A percentile compares a stretch with the other conserved stretches of the same genome.
Evolutionary conservation across 2,329 filamentous ascomycete species (phyloP).

Genomic region (Leptographium flavum): DNA sequence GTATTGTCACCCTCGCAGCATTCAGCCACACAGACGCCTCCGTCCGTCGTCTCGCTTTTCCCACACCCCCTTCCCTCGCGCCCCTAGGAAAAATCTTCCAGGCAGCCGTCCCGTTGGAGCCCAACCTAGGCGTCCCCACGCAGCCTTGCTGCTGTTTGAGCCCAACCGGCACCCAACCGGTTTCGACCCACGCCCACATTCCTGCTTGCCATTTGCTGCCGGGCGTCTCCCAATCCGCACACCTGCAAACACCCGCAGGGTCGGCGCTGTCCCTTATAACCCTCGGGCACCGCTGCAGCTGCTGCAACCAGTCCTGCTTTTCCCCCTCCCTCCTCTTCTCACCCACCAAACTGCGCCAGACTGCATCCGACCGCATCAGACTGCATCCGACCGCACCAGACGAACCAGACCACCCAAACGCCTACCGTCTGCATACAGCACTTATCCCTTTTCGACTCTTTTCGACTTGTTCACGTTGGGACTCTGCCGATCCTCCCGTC

Average conservation of each 20-base stretch:
- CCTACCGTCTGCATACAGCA: neutral
- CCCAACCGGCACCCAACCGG: neutral
- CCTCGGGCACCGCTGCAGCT: constrained; percentile 20
- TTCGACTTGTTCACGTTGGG: too few species aligned
- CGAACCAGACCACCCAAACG: too few species aligned
- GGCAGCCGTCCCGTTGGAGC: constrained; percentile 5
- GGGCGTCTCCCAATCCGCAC: neutral
- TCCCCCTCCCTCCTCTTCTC: constrained; percentile 3
- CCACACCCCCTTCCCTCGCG: neutral
- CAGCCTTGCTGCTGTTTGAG: constrained; percentile 11
- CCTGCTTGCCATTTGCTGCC: too few species aligned
- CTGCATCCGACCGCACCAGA: too few species aligned
- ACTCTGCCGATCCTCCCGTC: neutral
- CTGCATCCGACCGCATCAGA: too few species aligned
- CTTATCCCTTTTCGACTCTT: constrained; percentile 11
- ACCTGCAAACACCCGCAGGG: neutral
- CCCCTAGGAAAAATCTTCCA: constrained; percentile 1
- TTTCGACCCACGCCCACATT: neutral
- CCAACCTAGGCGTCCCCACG: constrained; percentile 8
- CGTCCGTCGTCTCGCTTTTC: neutral
- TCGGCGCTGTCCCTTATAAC: constrained; percentile 13
- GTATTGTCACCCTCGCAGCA: too few species aligned
- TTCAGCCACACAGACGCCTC: neutral
- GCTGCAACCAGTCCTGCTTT: constrained; percentile 1
- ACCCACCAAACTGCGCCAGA: constrained; percentile 17